Evolutionary conservation across 495 filamentous ascomycete genomes (phyloP).

Genomic region (Neohortaea acidophila): DNA sequence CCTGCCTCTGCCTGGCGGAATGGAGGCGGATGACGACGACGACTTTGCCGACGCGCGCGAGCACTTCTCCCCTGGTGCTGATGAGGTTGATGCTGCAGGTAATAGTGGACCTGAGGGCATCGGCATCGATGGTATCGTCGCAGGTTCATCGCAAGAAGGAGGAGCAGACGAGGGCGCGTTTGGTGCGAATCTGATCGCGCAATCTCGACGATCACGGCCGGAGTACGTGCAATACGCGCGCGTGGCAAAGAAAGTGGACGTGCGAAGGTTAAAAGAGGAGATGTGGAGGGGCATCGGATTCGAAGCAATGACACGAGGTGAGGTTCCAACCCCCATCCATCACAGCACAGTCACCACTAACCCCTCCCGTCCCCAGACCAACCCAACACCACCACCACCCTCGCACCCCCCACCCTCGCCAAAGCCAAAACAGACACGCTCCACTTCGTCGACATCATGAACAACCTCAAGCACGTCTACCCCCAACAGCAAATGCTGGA

Average conservation of each 20-base stretch:
- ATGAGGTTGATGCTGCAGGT: slow-evolving; percentile 31
- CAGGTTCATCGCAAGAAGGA: slow-evolving; percentile 27
- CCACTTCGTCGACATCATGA: slow-evolving; percentile 84
- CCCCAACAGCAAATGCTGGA: slow-evolving; percentile 70
- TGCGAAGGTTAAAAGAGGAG: slow-evolving; percentile 82
- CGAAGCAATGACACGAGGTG: slow-evolving; percentile 22
- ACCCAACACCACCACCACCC: slow-evolving; percentile 18
- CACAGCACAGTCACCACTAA: not conserved
- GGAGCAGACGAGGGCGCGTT: slow-evolving; percentile 57
- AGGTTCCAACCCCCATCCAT: too few species aligned
- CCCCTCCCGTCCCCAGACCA: slow-evolving; percentile 8
- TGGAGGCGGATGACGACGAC: slow-evolving; percentile 66
- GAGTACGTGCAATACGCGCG: slow-evolving; percentile 96
- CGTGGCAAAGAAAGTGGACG: slow-evolving; percentile 98
- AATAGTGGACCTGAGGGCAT: slow-evolving; percentile 9
- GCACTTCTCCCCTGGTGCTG: slow-evolving; percentile 62
- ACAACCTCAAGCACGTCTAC: slow-evolving; percentile 72
- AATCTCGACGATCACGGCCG: slow-evolving; percentile 62
- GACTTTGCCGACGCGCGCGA: slow-evolving; percentile 86
- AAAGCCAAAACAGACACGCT: slow-evolving; percentile 34
- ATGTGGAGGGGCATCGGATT: slow-evolving; percentile 83
- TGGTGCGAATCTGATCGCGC: slow-evolving; percentile 85
- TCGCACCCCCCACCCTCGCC: slow-evolving; percentile 11
- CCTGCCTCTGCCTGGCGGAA: slow-evolving; percentile 47
- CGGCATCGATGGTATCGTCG: slow-evolving; percentile 28